Percentiles rank a stretch among this genome's conserved stretches.
Evolutionary conservation across 352 stramenopile genomes (phyloP).

Genomic region (Pythium chondricola): DNA sequence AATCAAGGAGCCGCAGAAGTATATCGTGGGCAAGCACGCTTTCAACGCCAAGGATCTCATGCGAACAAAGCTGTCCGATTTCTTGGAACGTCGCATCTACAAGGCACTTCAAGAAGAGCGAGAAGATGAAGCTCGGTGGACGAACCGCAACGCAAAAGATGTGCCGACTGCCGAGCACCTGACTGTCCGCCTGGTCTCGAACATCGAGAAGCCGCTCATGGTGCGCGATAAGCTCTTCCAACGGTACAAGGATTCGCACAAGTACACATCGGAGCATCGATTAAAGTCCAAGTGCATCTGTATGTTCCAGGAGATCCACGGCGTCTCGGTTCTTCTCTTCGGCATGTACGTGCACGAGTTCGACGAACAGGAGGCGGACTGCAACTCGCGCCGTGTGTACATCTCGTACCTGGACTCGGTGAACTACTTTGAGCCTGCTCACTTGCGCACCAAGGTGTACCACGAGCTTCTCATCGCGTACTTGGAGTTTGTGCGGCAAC

Average conservation of each 20-base stretch:
- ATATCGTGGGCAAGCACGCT: slow-evolving; percentile 78
- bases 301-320: slow-evolving; percentile 99
- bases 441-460: slow-evolving; percentile 98
- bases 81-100: slow-evolving; percentile 89
- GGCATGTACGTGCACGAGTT: slow-evolving; percentile 99
- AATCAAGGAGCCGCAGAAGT: slow-evolving; percentile 78
- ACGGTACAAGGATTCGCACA: slow-evolving; percentile 89
- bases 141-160: slow-evolving; percentile 77
- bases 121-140: slow-evolving; percentile 82
- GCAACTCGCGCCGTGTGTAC: slow-evolving; percentile 95
- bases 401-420: slow-evolving; percentile 99
- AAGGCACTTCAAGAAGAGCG: slow-evolving; percentile 86
- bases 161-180: slow-evolving; percentile 88
- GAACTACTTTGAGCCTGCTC: slow-evolving; percentile 96
- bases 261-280: slow-evolving; percentile 84
- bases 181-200: slow-evolving; percentile 94
- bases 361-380: slow-evolving; percentile 93
- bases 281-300: slow-evolving; percentile 98
- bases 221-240: slow-evolving; percentile 94
- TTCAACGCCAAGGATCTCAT: slow-evolving; percentile 94
- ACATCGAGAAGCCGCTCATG: slow-evolving; percentile 94
- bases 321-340: slow-evolving; percentile 99
- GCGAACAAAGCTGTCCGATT: slow-evolving; percentile 93
- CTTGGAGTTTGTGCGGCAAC: slow-evolving; percentile 95
- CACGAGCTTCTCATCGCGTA: slow-evolving; percentile 99